Evolutionary conservation across 768 basidiomycete species (phyloP), one percentile per base, ranked within the genome.

Genomic region (Suillus lakei): DNA sequence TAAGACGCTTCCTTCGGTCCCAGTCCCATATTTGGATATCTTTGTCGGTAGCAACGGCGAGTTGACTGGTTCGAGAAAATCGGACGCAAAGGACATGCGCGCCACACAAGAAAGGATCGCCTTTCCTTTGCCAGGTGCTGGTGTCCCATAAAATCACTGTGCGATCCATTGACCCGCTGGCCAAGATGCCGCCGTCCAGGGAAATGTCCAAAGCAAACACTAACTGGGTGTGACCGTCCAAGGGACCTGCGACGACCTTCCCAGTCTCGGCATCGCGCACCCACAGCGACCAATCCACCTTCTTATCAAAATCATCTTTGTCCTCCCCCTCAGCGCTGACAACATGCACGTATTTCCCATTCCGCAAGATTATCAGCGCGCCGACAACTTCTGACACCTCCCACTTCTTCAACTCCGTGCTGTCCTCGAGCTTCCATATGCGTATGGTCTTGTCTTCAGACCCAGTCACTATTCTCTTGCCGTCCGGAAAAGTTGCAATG

Each of bases 111-210:
- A 65, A 8, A 21, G 60, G 60, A n/a, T 30, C 60, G 2, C 26
- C n/a, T 9, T 53, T n/a, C 59, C 26, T 48, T 23, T 50, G 48
- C 39, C 58, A 44, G 34, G 64, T 61, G 23, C 5, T n/a, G 4
- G 39, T 39, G 30, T 65, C 64, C 64, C 64, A 65, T 28, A n/a
- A 50, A 12, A 21, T 36, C 1, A 64, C 65, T 1, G 51, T 58
- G 26, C n/a, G 3, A 21, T 62, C 64, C 7, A 18, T 36, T 15
- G 67, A 67, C 28, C 63, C 36, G 5, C 53, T 66, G 28, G 43
- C 66, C 23, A 69, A 15, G 1, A 41, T 34, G 0, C 10, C 4
- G 5, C 66, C 63, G 39, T 69, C 67, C 38, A 60, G 64, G 50
- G 51, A 64, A 64, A 58, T 63, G 26, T 23, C 51, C 26, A 69